A percentile compares a stretch with the other conserved stretches of the same genome.
Conservation (phyloP, 1,139 yeast genomes). For the Yamadazyma epiphylla region DNA sequence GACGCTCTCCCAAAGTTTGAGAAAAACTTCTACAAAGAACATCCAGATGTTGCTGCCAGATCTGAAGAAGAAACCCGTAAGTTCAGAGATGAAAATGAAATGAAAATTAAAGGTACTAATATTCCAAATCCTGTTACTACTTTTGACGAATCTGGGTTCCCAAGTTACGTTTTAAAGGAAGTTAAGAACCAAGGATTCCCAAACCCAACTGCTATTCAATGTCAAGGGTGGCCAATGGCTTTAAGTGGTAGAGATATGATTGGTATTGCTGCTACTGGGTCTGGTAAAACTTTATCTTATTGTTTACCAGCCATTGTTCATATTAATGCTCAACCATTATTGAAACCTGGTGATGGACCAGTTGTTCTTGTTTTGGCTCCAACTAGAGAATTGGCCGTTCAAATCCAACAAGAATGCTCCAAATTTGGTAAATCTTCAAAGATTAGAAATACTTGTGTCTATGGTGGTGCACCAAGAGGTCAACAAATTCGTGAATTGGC, state of each 20-base stretch:
- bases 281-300: constrained; percentile 96
- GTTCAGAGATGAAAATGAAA: constrained; percentile 80
- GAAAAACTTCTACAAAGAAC: constrained; percentile 90
- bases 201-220: constrained; percentile 92
- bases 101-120: constrained; percentile 79
- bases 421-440: constrained; percentile 90
- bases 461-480: constrained; percentile 99
- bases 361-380: constrained; percentile 95
- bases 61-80: constrained; percentile 64
- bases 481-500: constrained; percentile 93
- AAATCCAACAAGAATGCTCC: constrained; percentile 92
- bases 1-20: constrained; percentile 82
- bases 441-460: constrained; percentile 95
- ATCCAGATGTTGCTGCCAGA: constrained; percentile 72
- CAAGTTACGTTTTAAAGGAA: constrained; percentile 85
- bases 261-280: constrained; percentile 98
- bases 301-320: constrained; percentile 96
- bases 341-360: constrained; percentile 95
- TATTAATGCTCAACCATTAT: constrained; percentile 94
- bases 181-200: constrained; percentile 92
- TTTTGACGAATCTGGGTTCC: constrained; percentile 97
- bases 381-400: constrained; percentile 98
- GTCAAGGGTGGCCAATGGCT: constrained; percentile 99
- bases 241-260: constrained; percentile 97
- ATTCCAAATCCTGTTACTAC: constrained; percentile 92